Percentiles rank a stretch among this genome's conserved stretches.
Conservation (phyloP, 2,329 filamentous ascomycete genomes). For the Microdochium paspali region DNA sequence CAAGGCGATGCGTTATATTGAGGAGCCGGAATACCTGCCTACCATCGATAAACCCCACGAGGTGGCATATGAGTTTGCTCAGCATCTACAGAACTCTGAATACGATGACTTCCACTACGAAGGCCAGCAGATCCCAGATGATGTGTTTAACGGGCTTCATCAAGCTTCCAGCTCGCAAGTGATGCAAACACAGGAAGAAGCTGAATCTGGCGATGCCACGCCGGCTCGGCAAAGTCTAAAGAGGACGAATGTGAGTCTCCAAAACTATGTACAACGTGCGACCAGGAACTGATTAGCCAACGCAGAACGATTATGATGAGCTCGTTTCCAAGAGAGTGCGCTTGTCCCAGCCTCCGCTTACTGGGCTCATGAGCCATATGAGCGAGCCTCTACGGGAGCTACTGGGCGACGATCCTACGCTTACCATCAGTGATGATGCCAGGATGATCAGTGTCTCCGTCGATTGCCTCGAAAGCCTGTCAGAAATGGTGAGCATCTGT, state of each 20-base stretch:
- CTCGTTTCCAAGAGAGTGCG: constrained; percentile 19
- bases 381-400: constrained; percentile 21
- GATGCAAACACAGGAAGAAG: constrained; percentile 17
- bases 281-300: constrained; percentile 8
- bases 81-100: constrained; percentile 29
- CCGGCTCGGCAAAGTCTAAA: constrained; percentile 26
- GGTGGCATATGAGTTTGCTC: constrained; percentile 35
- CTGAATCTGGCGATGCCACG: constrained; percentile 3
- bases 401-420: constrained; percentile 9
- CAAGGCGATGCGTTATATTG: constrained; percentile 22
- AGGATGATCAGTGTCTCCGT: constrained; percentile 15
- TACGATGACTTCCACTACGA: constrained; percentile 33
- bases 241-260: constrained; percentile 37
- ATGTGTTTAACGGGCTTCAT: constrained; percentile 38
- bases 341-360: constrained; percentile 14
- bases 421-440: constrained; percentile 5
- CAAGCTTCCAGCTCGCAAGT: constrained; percentile 21
- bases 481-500: constrained; percentile 14
- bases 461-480: constrained; percentile 19
- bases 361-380: constrained; percentile 14
- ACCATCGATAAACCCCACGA: constrained; percentile 32
- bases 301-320: constrained; percentile 24
- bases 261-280: background rate
- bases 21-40: constrained; percentile 23
- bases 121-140: constrained; percentile 34